A percentile compares a stretch with the other conserved stretches of the same genome.
These are phyloP conservation scores for Arthroderma sp. DNA, from an alignment of 2,329 filamentous ascomycete genomes.

Conservation along the genomic window DNA sequence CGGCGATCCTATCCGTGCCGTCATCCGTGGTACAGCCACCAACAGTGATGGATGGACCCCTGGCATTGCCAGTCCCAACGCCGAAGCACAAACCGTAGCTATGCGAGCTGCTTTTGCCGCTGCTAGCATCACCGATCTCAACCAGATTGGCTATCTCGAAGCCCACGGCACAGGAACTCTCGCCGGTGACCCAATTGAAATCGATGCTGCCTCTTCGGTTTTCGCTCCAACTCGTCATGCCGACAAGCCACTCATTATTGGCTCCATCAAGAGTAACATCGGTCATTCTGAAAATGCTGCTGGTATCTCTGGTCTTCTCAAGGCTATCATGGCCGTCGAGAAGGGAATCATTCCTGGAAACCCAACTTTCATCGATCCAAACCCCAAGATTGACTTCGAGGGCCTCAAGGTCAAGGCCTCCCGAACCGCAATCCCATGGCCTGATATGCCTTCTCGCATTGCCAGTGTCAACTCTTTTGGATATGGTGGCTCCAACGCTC, in stretches of 20 bases:
- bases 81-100: conserved; percentile 12
- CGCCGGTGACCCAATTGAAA: conserved; percentile 21
- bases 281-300: conserved; percentile 17
- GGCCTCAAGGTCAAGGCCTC: background rate
- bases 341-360: conserved; percentile 16
- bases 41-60: conserved; percentile 32
- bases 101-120: conserved; percentile 14
- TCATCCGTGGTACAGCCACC: conserved; percentile 26
- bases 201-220: conserved; percentile 9
- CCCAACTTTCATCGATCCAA: conserved; percentile 14
- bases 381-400: conserved; percentile 13
- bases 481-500: conserved; percentile 31
- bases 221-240: background rate
- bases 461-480: conserved; percentile 38
- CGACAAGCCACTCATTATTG: background rate
- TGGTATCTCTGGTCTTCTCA: conserved; percentile 20
- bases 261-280: conserved; percentile 22
- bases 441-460: conserved; percentile 8
- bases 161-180: conserved; percentile 27
- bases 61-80: conserved; percentile 17
- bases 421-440: conserved; percentile 4
- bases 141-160: conserved; percentile 14
- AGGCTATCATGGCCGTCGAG: conserved; percentile 17
- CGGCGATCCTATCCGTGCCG: conserved; percentile 28
- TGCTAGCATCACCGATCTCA: conserved; percentile 10